A percentile compares a stretch with the other conserved stretches of the same genome.
These are phyloP conservation scores for Russula compacta DNA, from an alignment of 768 basidiomycete species.

Conservation along the genomic window DNA sequence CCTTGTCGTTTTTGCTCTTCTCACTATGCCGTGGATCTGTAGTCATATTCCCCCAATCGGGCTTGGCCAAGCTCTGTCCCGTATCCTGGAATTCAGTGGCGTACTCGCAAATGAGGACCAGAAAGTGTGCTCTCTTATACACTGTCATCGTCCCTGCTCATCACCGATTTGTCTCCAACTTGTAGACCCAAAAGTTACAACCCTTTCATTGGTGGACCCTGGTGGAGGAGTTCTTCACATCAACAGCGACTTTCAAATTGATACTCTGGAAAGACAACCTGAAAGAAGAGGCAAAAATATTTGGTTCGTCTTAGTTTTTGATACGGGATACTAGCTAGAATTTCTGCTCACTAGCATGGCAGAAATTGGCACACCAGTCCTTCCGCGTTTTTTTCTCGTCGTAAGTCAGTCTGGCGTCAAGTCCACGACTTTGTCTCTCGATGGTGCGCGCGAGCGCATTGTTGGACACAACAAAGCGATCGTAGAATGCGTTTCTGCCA, in stretches of 20 bases:
- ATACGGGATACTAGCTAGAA: neutral
- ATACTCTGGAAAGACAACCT: slow-evolving; percentile 86
- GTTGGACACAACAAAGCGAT: slow-evolving; percentile 38
- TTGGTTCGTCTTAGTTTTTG: slow-evolving; percentile 43
- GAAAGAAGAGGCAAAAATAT: slow-evolving; percentile 70
- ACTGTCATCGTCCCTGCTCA: neutral
- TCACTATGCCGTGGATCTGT: neutral
- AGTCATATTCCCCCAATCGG: slow-evolving; percentile 28
- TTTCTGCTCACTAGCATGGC: slow-evolving; percentile 2
- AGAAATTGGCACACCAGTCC: slow-evolving; percentile 75
- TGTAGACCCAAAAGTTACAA: slow-evolving; percentile 42
- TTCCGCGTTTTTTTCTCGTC: slow-evolving; percentile 82
- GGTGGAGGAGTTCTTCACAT: slow-evolving; percentile 61
- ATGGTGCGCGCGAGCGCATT: slow-evolving; percentile 63
- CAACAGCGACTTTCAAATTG: slow-evolving; percentile 64
- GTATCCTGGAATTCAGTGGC: slow-evolving; percentile 64
- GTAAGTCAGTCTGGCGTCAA: slow-evolving; percentile 79
- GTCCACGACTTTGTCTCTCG: slow-evolving; percentile 68
- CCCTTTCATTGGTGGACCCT: slow-evolving; percentile 59
- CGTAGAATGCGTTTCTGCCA: slow-evolving; percentile 62
- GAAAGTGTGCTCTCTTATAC: slow-evolving; percentile 30
- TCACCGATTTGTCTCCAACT: neutral
- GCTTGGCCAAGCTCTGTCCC: slow-evolving; percentile 55
- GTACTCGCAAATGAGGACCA: slow-evolving; percentile 46
- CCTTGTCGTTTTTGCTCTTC: neutral